phyloP scores from a whole-genome alignment of 495 filamentous ascomycete species.

The Platismatia glauca region DNA sequence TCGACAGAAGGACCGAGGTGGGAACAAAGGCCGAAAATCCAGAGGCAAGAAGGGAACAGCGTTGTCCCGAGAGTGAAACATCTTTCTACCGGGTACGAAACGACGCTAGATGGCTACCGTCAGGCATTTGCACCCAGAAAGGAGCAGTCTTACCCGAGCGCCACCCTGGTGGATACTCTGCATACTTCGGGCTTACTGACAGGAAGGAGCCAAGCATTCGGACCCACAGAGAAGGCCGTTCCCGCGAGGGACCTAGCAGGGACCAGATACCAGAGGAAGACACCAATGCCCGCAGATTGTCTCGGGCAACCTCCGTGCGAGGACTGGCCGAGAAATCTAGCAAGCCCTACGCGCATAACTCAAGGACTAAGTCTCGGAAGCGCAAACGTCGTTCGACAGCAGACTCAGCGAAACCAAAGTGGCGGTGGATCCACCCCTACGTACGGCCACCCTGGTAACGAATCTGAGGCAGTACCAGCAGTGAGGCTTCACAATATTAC shows the following conservation, averaged over 20 bases:
- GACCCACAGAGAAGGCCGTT: background rate
- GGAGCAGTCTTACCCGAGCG: constrained; percentile 5
- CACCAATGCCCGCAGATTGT: background rate
- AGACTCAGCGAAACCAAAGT: constrained; percentile 9
- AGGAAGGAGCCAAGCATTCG: background rate
- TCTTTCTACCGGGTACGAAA: background rate
- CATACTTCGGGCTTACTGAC: background rate
- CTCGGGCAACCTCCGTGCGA: background rate
- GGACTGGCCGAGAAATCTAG: background rate
- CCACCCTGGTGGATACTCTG: background rate
- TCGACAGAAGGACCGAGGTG: constrained; percentile 4
- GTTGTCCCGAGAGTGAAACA: constrained; percentile 13
- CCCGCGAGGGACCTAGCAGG: background rate
- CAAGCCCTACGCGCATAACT: background rate
- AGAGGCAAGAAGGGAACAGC: constrained; percentile 12
- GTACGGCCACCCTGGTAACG: constrained; percentile 13
- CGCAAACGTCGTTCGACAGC: constrained; percentile 9
- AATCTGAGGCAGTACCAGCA: background rate
- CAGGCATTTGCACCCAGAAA: background rate
- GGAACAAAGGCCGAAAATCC: constrained; percentile 9
- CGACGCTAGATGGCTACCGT: background rate
- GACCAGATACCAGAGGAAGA: background rate
- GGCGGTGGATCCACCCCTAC: constrained; percentile 18
- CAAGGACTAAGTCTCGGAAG: background rate
- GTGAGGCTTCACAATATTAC: background rate